Evolutionary conservation across 129 eudicot species (phyloP).

Genomic region (Dittrichia graveolens): DNA sequence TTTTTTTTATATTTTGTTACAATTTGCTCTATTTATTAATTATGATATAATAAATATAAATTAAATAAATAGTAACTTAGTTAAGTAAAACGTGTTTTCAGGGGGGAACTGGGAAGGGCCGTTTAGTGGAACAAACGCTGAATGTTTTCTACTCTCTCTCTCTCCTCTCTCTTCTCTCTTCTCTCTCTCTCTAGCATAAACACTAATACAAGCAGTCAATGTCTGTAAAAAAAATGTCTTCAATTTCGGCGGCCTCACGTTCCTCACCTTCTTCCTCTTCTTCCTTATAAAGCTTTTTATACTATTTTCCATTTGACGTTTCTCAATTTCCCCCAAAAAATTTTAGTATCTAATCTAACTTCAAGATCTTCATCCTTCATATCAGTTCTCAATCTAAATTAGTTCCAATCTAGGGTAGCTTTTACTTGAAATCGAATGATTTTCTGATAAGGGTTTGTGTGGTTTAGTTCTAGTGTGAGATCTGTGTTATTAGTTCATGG

Average conservation of each 20-base stretch:
- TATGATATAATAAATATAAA: too few species aligned
- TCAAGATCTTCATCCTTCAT: conserved; percentile 27
- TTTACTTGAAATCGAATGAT: conserved; percentile 17
- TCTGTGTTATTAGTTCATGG: conserved; percentile 44
- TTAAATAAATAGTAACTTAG: too few species aligned
- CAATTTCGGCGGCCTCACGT: conserved; percentile 64
- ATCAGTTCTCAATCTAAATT: not conserved
- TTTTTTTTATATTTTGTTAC: too few species aligned
- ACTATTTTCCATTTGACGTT: conserved; percentile 1
- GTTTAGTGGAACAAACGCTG: conserved; percentile 35
- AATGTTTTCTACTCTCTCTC: conserved; percentile 11
- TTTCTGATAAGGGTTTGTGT: conserved; percentile 3
- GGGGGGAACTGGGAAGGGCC: not conserved
- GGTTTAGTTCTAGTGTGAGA: conserved; percentile 30
- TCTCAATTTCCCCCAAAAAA: conserved; percentile 12
- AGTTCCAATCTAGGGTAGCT: not conserved
- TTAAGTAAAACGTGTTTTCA: conserved; percentile 10
- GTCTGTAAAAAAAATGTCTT: conserved; percentile 40
- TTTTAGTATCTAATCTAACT: not conserved
- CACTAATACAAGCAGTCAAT: conserved; percentile 23
- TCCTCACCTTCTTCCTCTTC: conserved; percentile 30
- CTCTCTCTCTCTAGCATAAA: not conserved
- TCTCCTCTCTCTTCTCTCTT: conserved; percentile 5
- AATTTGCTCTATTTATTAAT: too few species aligned
- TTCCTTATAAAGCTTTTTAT: not conserved